Evolutionary conservation across 805 yeast genomes (phyloP), one percentile per base, ranked within the genome.

Genomic region (Metschnikowia orientalis): DNA sequence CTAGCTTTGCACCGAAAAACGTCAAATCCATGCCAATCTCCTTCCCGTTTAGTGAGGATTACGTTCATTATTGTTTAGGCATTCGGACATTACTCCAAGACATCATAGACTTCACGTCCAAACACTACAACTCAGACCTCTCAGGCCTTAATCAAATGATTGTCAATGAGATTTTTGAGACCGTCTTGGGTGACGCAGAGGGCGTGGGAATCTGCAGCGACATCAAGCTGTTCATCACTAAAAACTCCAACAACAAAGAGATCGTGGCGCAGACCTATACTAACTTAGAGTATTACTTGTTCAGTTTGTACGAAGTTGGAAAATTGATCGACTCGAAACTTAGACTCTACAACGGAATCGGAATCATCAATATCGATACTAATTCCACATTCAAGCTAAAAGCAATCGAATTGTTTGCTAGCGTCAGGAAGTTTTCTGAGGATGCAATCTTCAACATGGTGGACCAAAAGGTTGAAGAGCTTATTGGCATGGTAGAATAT

Each of bases 181-280:
- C 62, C 14, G 73, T 87, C n/a, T 66, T 89, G 41, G 71, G 74
- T 12, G 71, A 63, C 24, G 53, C 55, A 26, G 54, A 54, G 10
- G 63, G 61, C 2, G 50, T 74, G 26, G 75, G 84, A 2, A 82
- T 90, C 1, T 73, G 86, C 45, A 67, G 67, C 37, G 71, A 63
- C 40, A 57, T 66, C 24, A 75, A 79, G 39, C 74, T 84, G 29
- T 69, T 74, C 36, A 68, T 71, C 9, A 77, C 78, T 40, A 70
- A 82, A 30, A 72, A 76, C 44, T 71, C 88, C 2, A 75, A 81
- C 8, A 83, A 88, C 41, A 84, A 95, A 51, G 97, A 90, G 57
- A 89, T 87, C 45, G 73, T 87, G 17, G 81, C 95, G 0, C 97
- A 92, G 62, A 85, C 86, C 45, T 69, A 85, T 45, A 81, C 92